A percentile compares a stretch with the other conserved stretches of the same genome.
Evolutionary conservation across 176 grass and related monocot species (phyloP).

Genomic region (Carex pumila): DNA sequence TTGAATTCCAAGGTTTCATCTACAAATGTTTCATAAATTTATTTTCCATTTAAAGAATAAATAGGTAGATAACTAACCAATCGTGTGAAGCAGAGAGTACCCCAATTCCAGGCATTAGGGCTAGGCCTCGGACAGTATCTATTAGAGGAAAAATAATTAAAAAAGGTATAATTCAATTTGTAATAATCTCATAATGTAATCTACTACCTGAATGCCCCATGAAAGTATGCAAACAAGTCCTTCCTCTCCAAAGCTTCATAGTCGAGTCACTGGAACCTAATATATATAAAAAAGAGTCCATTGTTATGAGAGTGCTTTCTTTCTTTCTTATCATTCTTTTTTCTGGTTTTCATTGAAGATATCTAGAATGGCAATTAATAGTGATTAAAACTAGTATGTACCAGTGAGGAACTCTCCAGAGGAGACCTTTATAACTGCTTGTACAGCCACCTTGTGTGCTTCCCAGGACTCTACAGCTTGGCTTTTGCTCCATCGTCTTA

Average conservation of each 20-base stretch:
- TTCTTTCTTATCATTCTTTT: not conserved
- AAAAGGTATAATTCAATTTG: not conserved
- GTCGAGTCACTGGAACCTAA: constrained; percentile 94
- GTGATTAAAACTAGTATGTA: constrained; percentile 18
- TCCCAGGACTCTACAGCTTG: constrained; percentile 83
- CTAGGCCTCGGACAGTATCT: constrained; percentile 90
- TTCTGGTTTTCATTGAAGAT: not conserved
- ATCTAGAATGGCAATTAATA: not conserved
- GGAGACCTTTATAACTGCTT: constrained; percentile 70
- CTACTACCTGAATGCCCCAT: constrained; percentile 77
- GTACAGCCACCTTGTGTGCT: constrained; percentile 86
- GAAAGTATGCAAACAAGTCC: constrained; percentile 88
- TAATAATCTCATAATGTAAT: not conserved
- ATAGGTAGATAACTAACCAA: constrained; percentile 39
- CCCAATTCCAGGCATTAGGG: constrained; percentile 63
- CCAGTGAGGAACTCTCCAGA: constrained; percentile 79
- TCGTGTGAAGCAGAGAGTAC: constrained; percentile 90
- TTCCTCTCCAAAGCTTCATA: constrained; percentile 95
- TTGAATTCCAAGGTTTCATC: not conserved
- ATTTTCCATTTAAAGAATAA: not conserved
- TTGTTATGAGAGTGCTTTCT: not conserved
- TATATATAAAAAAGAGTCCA: not conserved
- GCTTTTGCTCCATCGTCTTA: constrained; percentile 79
- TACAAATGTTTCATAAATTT: not conserved
- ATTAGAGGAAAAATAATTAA: not conserved